Percentiles rank a stretch among this genome's conserved stretches.
These are phyloP conservation scores for Fusarium sp. DNA, from an alignment of 2,329 filamentous ascomycete species.

Conservation along the genomic window DNA sequence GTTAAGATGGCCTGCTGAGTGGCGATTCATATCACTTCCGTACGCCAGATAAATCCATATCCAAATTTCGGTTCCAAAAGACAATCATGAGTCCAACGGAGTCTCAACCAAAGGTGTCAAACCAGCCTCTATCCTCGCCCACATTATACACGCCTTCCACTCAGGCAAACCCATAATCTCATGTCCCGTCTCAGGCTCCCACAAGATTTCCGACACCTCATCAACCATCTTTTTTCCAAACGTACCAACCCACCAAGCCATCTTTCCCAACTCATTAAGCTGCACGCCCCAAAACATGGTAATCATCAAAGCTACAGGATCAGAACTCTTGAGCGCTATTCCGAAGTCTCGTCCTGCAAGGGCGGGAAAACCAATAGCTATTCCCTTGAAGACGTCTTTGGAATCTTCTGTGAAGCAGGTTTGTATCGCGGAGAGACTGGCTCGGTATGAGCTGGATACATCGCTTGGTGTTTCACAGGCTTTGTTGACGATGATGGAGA, in stretches of 20 bases:
- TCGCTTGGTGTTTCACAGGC: slow-evolving; percentile 1
- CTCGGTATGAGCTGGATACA: slow-evolving; percentile 23
- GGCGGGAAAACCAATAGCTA: slow-evolving; percentile 49
- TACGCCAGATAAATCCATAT: background rate
- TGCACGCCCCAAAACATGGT: slow-evolving; percentile 55
- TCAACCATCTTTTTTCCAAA: slow-evolving; percentile 41
- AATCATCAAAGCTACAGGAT: slow-evolving; percentile 53
- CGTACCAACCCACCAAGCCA: slow-evolving; percentile 44
- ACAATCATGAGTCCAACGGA: background rate
- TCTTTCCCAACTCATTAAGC: slow-evolving; percentile 41
- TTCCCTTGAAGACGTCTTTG: slow-evolving; percentile 48
- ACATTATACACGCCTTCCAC: slow-evolving; percentile 36
- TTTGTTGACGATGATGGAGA: slow-evolving; percentile 30
- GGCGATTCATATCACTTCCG: background rate
- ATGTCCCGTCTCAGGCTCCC: background rate
- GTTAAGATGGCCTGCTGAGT: background rate
- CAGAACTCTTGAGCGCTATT: slow-evolving; percentile 44
- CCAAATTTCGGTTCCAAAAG: background rate
- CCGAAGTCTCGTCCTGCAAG: slow-evolving; percentile 49
- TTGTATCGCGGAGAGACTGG: slow-evolving; percentile 49
- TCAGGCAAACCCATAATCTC: slow-evolving; percentile 17
- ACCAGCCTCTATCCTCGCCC: slow-evolving; percentile 40
- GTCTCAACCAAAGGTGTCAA: background rate
- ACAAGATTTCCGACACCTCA: slow-evolving; percentile 35
- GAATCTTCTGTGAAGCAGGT: slow-evolving; percentile 52